Evolutionary conservation across 2,329 filamentous ascomycete genomes (phyloP).

Genomic region (Capronia americana): DNA sequence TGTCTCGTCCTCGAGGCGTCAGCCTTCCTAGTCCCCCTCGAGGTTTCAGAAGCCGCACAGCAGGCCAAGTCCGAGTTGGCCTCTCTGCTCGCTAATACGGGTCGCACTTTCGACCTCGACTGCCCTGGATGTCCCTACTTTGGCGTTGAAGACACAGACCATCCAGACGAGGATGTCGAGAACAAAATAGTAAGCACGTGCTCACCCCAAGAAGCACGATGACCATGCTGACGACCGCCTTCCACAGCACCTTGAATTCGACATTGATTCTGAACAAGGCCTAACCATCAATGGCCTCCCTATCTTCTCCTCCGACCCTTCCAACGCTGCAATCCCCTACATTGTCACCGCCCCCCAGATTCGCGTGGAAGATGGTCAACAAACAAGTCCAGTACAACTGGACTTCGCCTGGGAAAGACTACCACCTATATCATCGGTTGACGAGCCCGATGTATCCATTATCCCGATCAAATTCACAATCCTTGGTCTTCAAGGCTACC

Average conservation of each 20-base stretch:
- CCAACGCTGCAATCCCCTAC: slow-evolving; percentile 24
- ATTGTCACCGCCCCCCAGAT: slow-evolving; percentile 35
- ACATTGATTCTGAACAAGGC: slow-evolving; percentile 23
- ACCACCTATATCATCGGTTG: slow-evolving; percentile 38
- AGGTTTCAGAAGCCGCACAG: slow-evolving; percentile 32
- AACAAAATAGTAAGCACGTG: slow-evolving; percentile 36
- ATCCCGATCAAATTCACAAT: slow-evolving; percentile 53
- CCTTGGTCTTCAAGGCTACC: slow-evolving; percentile 51
- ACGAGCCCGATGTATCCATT: slow-evolving; percentile 46
- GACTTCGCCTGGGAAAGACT: slow-evolving; percentile 53
- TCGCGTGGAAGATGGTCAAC: slow-evolving; percentile 44
- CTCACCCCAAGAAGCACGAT: neutral
- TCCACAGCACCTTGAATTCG: slow-evolving; percentile 36
- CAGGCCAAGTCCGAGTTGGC: slow-evolving; percentile 29
- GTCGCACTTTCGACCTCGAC: slow-evolving; percentile 33
- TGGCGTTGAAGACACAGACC: slow-evolving; percentile 19
- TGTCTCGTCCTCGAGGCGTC: slow-evolving; percentile 32
- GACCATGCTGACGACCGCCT: slow-evolving; percentile 20
- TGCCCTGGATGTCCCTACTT: slow-evolving; percentile 39
- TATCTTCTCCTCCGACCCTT: slow-evolving; percentile 28
- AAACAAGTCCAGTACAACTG: slow-evolving; percentile 47
- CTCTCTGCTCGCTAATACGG: slow-evolving; percentile 19
- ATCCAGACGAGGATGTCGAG: slow-evolving; percentile 30
- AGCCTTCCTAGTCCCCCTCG: slow-evolving; percentile 39
- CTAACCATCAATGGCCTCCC: slow-evolving; percentile 37